Base-by-base conservation (phyloP, 495 filamentous ascomycete genomes). In the Rostrohypoxylon terebratum region DNA sequence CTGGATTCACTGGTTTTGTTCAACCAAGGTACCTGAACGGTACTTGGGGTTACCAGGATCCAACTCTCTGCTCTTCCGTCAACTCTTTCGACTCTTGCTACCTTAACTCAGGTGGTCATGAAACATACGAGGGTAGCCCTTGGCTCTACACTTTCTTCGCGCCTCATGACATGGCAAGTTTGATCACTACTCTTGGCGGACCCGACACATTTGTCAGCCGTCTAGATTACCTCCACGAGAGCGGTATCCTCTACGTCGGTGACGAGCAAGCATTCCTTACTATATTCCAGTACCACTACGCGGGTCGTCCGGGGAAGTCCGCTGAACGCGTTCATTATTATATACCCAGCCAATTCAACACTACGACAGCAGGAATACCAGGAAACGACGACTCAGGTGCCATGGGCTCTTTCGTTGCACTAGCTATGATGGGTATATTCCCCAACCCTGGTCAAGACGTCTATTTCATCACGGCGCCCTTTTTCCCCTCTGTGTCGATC, bases 361-460 rank as follows among this genome's bases (percentile, higher is more conserved):
- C 86, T 0, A 84, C 87, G 0, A 74, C 81, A 5, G 79, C 76
- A 10, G 89, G 90, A 9, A 85, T 92, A n/a, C 89, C 90, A 0
- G 90, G 89, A 0, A 92, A 91, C 69, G 89, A 92, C 47, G 90
- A 91, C 72, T 87, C 86, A 10, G 90, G 90, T 0, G 88, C 90
- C 7, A 90, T 91, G 89, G 90, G 89, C 0, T 86, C 88, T 7
- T 92, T 91, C 69, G 79, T 87, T 11, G 86, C 86, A 7, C 81
- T 91, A 21, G 81, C 85, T 44, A 90, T 90, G 87, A 80, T 90
- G 61, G 90, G 90, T 2, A 80, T 91, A 0, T 92, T 89, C 76
- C 90, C 90, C 0, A 87, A 89, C 10, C 86, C 88, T 1, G 90
- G 90, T 13, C 89, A 91, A 71, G 81, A 91, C 60, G 87, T 91